A percentile compares a stretch with the other conserved stretches of the same genome.
phyloP scores from a whole-genome alignment of 805 yeast genomes.

The Pichia sporocuriosa region DNA sequence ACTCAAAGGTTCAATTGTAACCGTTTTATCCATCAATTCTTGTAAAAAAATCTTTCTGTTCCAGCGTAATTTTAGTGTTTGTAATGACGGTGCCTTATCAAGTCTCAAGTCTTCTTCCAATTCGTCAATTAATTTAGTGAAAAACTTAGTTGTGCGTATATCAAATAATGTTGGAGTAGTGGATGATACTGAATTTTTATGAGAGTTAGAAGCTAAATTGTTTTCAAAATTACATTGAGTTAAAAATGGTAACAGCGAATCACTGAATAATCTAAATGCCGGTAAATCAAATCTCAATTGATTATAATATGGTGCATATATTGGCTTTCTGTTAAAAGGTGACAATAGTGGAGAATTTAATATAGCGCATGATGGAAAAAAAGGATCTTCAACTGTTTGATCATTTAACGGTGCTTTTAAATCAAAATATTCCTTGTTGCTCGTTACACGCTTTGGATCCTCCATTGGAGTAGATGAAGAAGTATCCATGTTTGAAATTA shows the following conservation, averaged over 20 bases:
- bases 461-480: not conserved
- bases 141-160: conserved; percentile 49
- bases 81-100: conserved; percentile 50
- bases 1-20: conserved; percentile 78
- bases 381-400: not conserved
- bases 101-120: conserved; percentile 65
- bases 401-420: not conserved
- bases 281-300: conserved; percentile 38
- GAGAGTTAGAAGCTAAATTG: too few species aligned
- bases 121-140: conserved; percentile 66
- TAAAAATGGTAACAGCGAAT: conserved; percentile 26
- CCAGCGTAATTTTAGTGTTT: conserved; percentile 42
- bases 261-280: conserved; percentile 39
- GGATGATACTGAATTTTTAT: not conserved
- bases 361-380: conserved; percentile 11
- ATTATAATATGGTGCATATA: conserved; percentile 28
- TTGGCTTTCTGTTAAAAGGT: conserved; percentile 20
- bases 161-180: conserved; percentile 5
- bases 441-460: not conserved
- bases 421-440: not conserved
- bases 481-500: conserved; percentile 38
- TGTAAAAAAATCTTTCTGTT: conserved; percentile 51
- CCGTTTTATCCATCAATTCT: conserved; percentile 71
- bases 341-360: conserved; percentile 16
- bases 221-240: too few species aligned